Base-by-base conservation (phyloP, 2,329 filamentous ascomycete species). In the Cordyceps javanica region DNA sequence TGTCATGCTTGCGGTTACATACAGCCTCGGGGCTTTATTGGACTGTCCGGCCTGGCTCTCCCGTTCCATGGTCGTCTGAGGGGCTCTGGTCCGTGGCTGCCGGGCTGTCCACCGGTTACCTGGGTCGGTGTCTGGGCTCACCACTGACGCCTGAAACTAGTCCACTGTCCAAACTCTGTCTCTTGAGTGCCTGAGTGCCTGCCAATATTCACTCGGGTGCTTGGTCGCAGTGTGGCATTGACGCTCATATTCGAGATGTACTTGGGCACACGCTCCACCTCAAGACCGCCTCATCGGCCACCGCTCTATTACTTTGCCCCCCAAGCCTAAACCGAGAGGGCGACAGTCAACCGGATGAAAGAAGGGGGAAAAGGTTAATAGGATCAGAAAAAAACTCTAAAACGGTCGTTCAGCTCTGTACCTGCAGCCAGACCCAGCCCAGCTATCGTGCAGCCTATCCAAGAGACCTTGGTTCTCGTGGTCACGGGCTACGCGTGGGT, bases 121-220 rank as follows among this genome's bases (percentile, higher is more conserved):
- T n/a, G 11, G 41, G 3, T 28, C 19, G 16, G 23, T 19, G 41
- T 21, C 52, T 16, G 23, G 53, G 42, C 42, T 48, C 32, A 39
- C 30, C 42, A 39, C 52, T 25, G 16, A 42, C 16, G 51, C 51
- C 51, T 45, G 51, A 54, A 54, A 54, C 51, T 21, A 54, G 51
- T 44, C 30, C 41, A 26, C 51, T 45, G 41, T 54, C 41, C 51
- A 54, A 54, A 54, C 51, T 36, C 52, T 46, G 28, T 51, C 38
- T 19, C 26, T 30, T 32, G 16, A 9, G 30, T 19, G 23, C 21
- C 26, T 32, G 16, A 9, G 30, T 19, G 23, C 21, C 26, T n/a
- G 34, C 36, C 51, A 26, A 16, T 26, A 45, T 28, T 45, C n/a
- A 44, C 28, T 11, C 38, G 14, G 19, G 36, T 50, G 30, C 46